Conservation (phyloP, 2,329 filamentous ascomycete genomes). For the Colletotrichum sansevieriae region DNA sequence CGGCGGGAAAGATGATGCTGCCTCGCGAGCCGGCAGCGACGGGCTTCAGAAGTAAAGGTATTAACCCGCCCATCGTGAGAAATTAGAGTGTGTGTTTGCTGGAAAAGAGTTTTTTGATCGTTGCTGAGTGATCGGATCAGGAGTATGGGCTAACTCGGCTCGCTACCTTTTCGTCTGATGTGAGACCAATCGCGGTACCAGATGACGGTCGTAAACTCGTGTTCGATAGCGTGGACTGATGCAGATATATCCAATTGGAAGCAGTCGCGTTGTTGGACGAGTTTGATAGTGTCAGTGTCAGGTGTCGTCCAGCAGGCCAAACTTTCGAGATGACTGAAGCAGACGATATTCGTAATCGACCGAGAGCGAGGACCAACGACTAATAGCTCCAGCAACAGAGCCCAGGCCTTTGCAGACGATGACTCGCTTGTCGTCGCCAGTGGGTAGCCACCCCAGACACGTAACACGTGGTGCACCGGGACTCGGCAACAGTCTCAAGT, state of each 20-base stretch:
- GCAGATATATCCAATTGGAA: slow-evolving; percentile 17
- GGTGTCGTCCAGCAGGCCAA: background rate
- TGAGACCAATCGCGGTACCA: slow-evolving; percentile 27
- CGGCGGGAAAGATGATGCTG: slow-evolving; percentile 42
- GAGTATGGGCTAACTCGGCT: slow-evolving; percentile 16
- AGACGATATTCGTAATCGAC: background rate
- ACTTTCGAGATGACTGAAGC: background rate
- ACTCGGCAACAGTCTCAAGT: slow-evolving; percentile 39
- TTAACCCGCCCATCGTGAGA: slow-evolving; percentile 48
- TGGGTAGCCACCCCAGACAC: slow-evolving; percentile 23
- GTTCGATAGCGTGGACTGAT: slow-evolving; percentile 2
- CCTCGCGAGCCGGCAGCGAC: slow-evolving; percentile 40
- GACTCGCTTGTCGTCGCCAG: slow-evolving; percentile 22
- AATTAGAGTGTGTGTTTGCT: slow-evolving; percentile 11
- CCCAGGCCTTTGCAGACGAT: slow-evolving; percentile 1
- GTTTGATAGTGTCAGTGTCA: slow-evolving; percentile 21
- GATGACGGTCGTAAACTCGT: slow-evolving; percentile 5
- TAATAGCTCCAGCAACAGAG: slow-evolving; percentile 4
- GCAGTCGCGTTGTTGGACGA: slow-evolving; percentile 6
- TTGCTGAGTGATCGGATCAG: slow-evolving; percentile 14
- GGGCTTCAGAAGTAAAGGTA: slow-evolving; percentile 49
- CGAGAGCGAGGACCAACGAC: background rate
- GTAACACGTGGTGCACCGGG: slow-evolving; percentile 37
- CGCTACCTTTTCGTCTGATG: slow-evolving; percentile 38
- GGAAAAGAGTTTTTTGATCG: background rate